Percentiles rank a stretch among this genome's conserved stretches.
phyloP scores from a whole-genome alignment of 2,329 filamentous ascomycete genomes.

The Aspergillus ustus region DNA sequence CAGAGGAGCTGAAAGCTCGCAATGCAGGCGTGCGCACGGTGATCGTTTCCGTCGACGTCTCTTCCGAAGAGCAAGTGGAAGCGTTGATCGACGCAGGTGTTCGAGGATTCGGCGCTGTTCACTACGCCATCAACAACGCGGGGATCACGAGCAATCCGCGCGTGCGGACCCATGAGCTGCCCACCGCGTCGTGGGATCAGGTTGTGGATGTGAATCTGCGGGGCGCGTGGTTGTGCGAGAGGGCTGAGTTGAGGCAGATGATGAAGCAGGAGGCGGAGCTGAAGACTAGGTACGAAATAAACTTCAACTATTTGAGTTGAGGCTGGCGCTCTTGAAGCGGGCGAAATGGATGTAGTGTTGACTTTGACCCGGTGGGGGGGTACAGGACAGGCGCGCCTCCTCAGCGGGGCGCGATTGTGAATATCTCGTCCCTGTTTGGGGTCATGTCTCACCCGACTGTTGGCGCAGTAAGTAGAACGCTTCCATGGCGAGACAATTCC shows the following conservation, averaged over 20 bases:
- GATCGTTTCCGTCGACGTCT: slow-evolving; percentile 6
- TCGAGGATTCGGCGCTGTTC: slow-evolving; percentile 4
- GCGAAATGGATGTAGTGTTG: no score
- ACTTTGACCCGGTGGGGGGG: neutral
- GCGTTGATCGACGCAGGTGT: neutral
- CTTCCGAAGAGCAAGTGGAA: slow-evolving; percentile 2
- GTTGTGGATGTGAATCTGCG: slow-evolving; percentile 11
- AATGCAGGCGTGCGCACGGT: neutral
- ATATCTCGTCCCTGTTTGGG: slow-evolving; percentile 11
- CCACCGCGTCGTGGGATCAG: neutral
- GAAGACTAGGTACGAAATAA: neutral
- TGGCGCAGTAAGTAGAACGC: slow-evolving; percentile 3
- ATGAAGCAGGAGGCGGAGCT: slow-evolving; percentile 5
- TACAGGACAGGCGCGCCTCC: neutral
- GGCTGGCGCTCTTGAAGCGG: no score
- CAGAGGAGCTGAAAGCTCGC: neutral
- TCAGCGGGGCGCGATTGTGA: slow-evolving; percentile 16
- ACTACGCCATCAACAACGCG: slow-evolving; percentile 16
- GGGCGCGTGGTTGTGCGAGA: slow-evolving; percentile 8
- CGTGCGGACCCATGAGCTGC: slow-evolving; percentile 2
- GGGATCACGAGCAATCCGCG: slow-evolving; percentile 13
- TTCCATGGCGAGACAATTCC: neutral
- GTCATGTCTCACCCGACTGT: slow-evolving; percentile 6
- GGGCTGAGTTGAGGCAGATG: slow-evolving; percentile 10
- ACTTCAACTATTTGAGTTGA: neutral